phyloP scores from a whole-genome alignment of 176 grass and related monocot species.

The Tillandsia leiboldiana region DNA sequence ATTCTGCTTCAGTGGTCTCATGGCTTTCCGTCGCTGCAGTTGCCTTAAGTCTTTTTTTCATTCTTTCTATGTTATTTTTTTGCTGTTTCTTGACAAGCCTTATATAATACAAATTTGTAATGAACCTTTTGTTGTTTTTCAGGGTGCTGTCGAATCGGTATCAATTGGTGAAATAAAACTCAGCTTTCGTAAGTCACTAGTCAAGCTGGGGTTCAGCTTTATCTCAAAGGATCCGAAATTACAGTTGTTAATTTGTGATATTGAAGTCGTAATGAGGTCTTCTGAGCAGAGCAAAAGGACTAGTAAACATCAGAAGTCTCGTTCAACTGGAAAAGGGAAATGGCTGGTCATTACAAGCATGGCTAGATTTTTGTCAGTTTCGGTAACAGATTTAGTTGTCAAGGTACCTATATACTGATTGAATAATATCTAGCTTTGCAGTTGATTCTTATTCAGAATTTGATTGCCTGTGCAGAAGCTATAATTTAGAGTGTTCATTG shows the following conservation, averaged over 20 bases:
- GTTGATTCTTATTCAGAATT: neutral
- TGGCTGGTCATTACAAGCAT: constrained; percentile 89
- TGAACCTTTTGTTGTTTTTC: constrained; percentile 14
- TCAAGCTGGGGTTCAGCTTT: constrained; percentile 81
- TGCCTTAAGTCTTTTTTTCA: too few species aligned
- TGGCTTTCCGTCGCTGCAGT: too few species aligned
- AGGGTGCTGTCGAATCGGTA: constrained; percentile 86
- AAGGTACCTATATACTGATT: constrained; percentile 47
- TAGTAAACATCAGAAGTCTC: constrained; percentile 52
- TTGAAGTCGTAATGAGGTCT: constrained; percentile 73
- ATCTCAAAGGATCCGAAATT: constrained; percentile 98
- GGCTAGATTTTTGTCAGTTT: constrained; percentile 74
- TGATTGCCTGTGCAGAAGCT: neutral
- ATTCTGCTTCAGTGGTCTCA: too few species aligned
- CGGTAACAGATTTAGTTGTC: constrained; percentile 74
- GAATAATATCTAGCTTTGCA: neutral
- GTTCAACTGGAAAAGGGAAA: constrained; percentile 94
- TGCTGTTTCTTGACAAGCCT: constrained; percentile 4
- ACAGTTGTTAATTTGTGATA: constrained; percentile 82
- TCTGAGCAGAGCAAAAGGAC: constrained; percentile 45
- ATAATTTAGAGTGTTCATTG: neutral
- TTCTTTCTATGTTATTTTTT: neutral
- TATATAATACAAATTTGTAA: neutral
- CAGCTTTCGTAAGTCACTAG: constrained; percentile 92
- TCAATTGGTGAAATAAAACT: constrained; percentile 96